Evolutionary conservation across 106 monocot genomes (phyloP).

Genomic region (Platanthera guangdongensis): DNA sequence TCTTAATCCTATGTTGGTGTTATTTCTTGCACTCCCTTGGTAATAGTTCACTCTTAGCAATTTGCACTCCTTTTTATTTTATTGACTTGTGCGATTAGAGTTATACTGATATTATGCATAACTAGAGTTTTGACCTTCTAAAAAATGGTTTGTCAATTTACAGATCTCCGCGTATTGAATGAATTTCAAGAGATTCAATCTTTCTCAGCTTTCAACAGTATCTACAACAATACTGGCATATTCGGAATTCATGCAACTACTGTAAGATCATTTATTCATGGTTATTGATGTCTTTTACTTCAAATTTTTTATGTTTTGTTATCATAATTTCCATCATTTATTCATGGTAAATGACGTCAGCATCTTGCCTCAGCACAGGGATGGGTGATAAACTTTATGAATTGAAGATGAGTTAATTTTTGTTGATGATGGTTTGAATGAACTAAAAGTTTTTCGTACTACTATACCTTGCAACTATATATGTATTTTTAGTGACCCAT

Average conservation of each 20-base stretch:
- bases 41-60: neutral
- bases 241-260: slow-evolving; percentile 82
- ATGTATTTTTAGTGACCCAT: too few species aligned
- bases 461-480: too few species aligned
- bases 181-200: slow-evolving; percentile 64
- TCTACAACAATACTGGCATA: slow-evolving; percentile 80
- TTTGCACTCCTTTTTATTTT: neutral
- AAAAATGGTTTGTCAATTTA: slow-evolving; percentile 2
- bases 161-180: slow-evolving; percentile 66
- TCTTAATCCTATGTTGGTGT: too few species aligned
- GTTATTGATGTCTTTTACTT: neutral
- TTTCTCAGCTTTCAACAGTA: slow-evolving; percentile 75
- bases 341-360: too few species aligned
- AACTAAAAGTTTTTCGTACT: too few species aligned
- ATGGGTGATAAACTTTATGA: too few species aligned
- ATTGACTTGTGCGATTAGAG: neutral
- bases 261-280: slow-evolving; percentile 27
- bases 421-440: too few species aligned
- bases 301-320: too few species aligned
- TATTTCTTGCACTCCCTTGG: neutral
- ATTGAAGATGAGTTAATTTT: too few species aligned
- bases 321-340: too few species aligned
- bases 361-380: too few species aligned
- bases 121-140: neutral
- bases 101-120: neutral